These are phyloP conservation scores for Exobasidium rhododendri DNA, from an alignment of 1,284 basidiomycete species.

Conservation along the genomic window DNA sequence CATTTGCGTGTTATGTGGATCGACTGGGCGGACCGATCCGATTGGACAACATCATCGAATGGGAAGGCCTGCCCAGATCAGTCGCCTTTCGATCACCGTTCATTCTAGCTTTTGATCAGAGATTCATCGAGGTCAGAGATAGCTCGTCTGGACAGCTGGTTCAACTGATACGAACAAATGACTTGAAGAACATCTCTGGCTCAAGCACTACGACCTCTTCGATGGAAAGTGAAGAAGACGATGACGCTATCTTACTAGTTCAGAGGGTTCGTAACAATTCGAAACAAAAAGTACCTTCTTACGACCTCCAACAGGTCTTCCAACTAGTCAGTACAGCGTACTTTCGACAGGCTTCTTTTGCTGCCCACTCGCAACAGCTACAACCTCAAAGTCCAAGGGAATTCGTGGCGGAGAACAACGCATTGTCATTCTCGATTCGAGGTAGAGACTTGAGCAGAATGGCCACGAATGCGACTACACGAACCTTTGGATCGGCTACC, in stretches of 20 bases:
- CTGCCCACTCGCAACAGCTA: neutral
- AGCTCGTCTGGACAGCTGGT: slow-evolving; percentile 76
- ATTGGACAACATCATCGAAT: slow-evolving; percentile 73
- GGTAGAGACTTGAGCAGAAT: neutral
- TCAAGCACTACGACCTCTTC: neutral
- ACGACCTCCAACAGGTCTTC: slow-evolving; percentile 19
- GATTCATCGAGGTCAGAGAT: slow-evolving; percentile 90
- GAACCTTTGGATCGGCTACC: too few relatives aligned
- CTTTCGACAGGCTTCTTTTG: neutral
- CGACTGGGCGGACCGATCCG: slow-evolving; percentile 57
- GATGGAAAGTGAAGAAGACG: slow-evolving; percentile 4
- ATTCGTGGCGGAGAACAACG: too few relatives aligned
- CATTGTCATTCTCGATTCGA: too few relatives aligned
- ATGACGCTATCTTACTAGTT: slow-evolving; percentile 14
- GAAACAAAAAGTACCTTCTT: neutral
- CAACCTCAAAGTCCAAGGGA: too few relatives aligned
- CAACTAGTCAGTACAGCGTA: slow-evolving; percentile 1
- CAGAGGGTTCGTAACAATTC: slow-evolving; percentile 10
- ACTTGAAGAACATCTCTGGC: slow-evolving; percentile 70
- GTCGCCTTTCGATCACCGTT: slow-evolving; percentile 86
- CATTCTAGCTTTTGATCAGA: slow-evolving; percentile 80
- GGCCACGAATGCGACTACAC: neutral
- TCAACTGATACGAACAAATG: slow-evolving; percentile 79
- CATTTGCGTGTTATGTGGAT: slow-evolving; percentile 72
- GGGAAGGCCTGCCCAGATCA: slow-evolving; percentile 70